phyloP scores from a whole-genome alignment of 495 filamentous ascomycete genomes.

The Aspergillus campestris region DNA sequence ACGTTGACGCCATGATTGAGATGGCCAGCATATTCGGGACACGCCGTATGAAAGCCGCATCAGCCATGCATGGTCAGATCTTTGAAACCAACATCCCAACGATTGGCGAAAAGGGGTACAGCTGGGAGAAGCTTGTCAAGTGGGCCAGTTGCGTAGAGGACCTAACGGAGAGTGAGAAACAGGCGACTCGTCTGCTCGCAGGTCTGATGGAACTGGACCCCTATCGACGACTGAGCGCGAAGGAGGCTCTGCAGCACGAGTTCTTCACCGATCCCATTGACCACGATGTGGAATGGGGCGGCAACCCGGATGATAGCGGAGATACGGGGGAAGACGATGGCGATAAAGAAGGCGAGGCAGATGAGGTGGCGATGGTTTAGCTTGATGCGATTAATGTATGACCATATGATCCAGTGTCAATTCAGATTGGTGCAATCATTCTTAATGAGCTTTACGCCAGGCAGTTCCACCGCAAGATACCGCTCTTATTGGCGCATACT shows the following conservation, averaged over 20 bases:
- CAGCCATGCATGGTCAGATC: slow-evolving; percentile 72
- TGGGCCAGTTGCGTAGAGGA: slow-evolving; percentile 64
- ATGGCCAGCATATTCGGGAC: slow-evolving; percentile 93
- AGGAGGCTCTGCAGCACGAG: slow-evolving; percentile 50
- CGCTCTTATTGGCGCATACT: too few species aligned
- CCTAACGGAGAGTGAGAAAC: slow-evolving; percentile 39
- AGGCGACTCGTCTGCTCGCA: slow-evolving; percentile 50
- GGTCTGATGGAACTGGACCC: slow-evolving; percentile 56
- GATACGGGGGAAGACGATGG: slow-evolving; percentile 32
- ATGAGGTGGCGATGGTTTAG: slow-evolving; percentile 40
- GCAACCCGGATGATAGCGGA: slow-evolving; percentile 32
- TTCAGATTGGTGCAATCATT: neutral
- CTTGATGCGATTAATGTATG: slow-evolving; percentile 10
- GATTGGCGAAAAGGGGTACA: slow-evolving; percentile 74
- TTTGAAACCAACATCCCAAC: slow-evolving; percentile 90
- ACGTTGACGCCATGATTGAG: slow-evolving; percentile 94
- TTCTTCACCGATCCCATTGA: slow-evolving; percentile 52
- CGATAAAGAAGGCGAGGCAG: slow-evolving; percentile 25
- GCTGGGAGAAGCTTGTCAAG: slow-evolving; percentile 83
- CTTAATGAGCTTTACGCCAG: neutral
- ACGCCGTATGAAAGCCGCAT: slow-evolving; percentile 70
- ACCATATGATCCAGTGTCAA: slow-evolving; percentile 19
- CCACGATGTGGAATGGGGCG: slow-evolving; percentile 41
- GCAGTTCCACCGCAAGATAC: too few species aligned
- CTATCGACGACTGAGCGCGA: slow-evolving; percentile 46